Base-by-base conservation (phyloP, 2,329 filamentous ascomycete species). In the Graphilbum fragrans region DNA sequence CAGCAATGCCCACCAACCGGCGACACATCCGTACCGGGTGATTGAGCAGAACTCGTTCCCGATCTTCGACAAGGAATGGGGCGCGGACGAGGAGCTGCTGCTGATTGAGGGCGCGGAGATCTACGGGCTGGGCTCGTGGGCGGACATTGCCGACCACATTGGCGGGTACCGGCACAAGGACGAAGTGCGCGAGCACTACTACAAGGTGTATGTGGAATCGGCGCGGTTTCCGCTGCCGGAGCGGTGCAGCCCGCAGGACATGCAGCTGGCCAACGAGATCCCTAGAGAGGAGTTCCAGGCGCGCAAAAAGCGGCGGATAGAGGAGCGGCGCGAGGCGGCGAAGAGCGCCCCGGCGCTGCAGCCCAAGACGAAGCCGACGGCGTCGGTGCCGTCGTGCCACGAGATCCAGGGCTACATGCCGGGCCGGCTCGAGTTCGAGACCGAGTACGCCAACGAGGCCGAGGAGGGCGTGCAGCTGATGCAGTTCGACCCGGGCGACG, bases 331-430 rank as follows among this genome's bases (percentile, higher is more conserved):
- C 54, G 86, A 95, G 48, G 81, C 78, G 1, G 82, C 85, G 34
- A 94, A 92, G 61, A 83, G 82, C 47, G 84, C 86, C 9, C 79
- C 86, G 1, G 81, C 86, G 1, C 72, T 87, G 31, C 84, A 86
- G 20, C 86, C 90, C 2, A 94, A 95, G 62, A 88, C 90, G 52
- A 96, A 96, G 56, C 92, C 92, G 0, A 96, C 90, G 0, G 88
- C 88, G 9, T 94, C 85, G 65, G 87, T 95, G 3, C 92, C 92
- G 1, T 82, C 87, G 27, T 98, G 92, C 59, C 92, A 98, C 65
- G 92, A 98, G 61, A 92, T 98, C 31, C 87, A 95, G 61, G 92
- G 92, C 3, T 98, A 94, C 59, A 98, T 98, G 92, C 92, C 92
- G 3, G 92, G 92, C 35, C 86, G 92, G 33, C 63, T 98, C 49